These are phyloP conservation scores for Hypoxylon sp. DNA, from an alignment of 2,329 filamentous ascomycete species.

Conservation along the genomic window DNA sequence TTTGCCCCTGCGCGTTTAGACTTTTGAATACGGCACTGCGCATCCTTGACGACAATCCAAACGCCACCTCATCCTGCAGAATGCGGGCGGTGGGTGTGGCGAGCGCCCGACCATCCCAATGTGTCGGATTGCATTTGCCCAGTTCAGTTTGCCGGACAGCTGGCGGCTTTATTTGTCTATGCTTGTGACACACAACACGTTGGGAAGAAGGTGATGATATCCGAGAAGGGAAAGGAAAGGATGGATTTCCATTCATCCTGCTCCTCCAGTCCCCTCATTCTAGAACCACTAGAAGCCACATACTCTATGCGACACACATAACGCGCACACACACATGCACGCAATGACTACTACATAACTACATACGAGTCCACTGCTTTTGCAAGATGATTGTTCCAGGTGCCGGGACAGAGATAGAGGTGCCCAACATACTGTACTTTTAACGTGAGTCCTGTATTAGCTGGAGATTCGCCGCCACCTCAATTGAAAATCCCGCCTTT, in stretches of 20 bases:
- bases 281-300: slow-evolving; percentile 32
- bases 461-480: slow-evolving; percentile 5
- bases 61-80: slow-evolving; percentile 47
- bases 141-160: slow-evolving; percentile 31
- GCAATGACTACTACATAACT: slow-evolving; percentile 24
- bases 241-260: slow-evolving; percentile 13
- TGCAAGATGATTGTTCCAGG: slow-evolving; percentile 21
- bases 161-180: slow-evolving; percentile 23
- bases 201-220: slow-evolving; percentile 3
- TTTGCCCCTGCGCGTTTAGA: slow-evolving; percentile 6
- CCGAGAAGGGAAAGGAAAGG: slow-evolving; percentile 26
- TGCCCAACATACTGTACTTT: slow-evolving; percentile 6
- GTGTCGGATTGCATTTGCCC: slow-evolving; percentile 39
- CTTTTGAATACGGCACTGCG: slow-evolving; percentile 2
- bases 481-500: background rate
- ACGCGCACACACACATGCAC: slow-evolving; percentile 20
- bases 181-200: slow-evolving; percentile 19
- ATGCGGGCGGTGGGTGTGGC: slow-evolving; percentile 39
- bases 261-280: slow-evolving; percentile 32
- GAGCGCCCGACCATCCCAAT: slow-evolving; percentile 44
- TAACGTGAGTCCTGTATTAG: slow-evolving; percentile 5
- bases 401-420: slow-evolving; percentile 21
- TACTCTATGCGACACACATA: slow-evolving; percentile 22
- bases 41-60: slow-evolving; percentile 35
- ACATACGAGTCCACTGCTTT: slow-evolving; percentile 14